Evolutionary conservation across 306 rosid genomes (phyloP), one percentile per base, ranked within the genome.

Genomic region (Ormosia semicastrata): DNA sequence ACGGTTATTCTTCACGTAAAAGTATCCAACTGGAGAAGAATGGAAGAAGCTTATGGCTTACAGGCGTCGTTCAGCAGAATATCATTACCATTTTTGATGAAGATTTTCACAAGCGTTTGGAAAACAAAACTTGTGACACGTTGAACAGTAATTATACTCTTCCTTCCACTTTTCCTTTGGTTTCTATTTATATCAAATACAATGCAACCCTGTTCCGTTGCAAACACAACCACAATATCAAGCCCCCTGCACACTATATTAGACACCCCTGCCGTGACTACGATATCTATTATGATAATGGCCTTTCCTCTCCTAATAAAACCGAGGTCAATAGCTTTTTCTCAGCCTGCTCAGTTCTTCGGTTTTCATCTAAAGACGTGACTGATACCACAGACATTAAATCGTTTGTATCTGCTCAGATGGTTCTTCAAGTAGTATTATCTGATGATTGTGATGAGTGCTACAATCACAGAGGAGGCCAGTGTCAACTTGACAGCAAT

Each of bases 201-300:
- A 75, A 71, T 6, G 76, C 8, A 33, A 73, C 85, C 10, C 7
- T 87, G 6, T 89, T 80, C 34, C 81, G n/a, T 30, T 89, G 92
- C 86, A 75, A 83, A 4, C 65, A 1, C 36, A 0, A 5, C 3
- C 64, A 6, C 36, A 1, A 3, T 30, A 4, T 44, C n/a, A 44
- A 50, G 1, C 8, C 36, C 2, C 85, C 85, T 0, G 0, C 0
- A 44, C 2, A 15, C n/a, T 69, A 82, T 75, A 11, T 29, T 37
- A 4, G 4, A 3, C 0, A 66, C 6, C 0, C 0, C 0, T 85
- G 89, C 41, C 0, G 2, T 30, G 32, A 15, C 14, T 71, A 65
- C 18, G 30, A 59, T 52, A 49, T 85, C 66, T 83, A 70, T 41
- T 88, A 77, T 76, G 7, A 68, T 9, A 4, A 1, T 0, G 12